Conservation (phyloP, 352 stramenopile genomes). For the Phytophthora sp. region DNA sequence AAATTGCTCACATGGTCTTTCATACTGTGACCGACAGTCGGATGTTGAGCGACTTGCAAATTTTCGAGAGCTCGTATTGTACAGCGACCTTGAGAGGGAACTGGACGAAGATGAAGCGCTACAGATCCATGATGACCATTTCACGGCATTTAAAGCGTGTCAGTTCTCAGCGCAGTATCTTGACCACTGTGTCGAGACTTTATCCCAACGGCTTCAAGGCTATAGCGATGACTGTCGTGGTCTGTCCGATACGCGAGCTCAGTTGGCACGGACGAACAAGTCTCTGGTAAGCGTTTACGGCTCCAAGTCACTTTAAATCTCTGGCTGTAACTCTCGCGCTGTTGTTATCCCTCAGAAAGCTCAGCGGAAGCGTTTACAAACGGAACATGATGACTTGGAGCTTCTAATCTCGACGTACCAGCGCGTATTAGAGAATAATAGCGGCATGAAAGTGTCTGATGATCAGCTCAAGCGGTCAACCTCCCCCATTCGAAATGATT, state of each 20-base stretch:
- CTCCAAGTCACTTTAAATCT: too few relatives aligned
- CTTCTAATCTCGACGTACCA: slow-evolving; percentile 62
- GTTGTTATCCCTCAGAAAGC: too few relatives aligned
- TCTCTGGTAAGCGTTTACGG: slow-evolving; percentile 43
- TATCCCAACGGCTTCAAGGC: slow-evolving; percentile 42
- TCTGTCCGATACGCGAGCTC: slow-evolving; percentile 17
- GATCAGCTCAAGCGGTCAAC: slow-evolving; percentile 2
- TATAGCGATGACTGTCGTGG: slow-evolving; percentile 48
- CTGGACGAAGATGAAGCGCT: slow-evolving; percentile 57
- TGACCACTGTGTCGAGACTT: slow-evolving; percentile 55
- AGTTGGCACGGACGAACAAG: slow-evolving; percentile 34
- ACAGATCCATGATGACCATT: slow-evolving; percentile 53
- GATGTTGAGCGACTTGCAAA: slow-evolving; percentile 58
- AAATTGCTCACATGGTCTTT: slow-evolving; percentile 1
- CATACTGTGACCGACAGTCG: slow-evolving; percentile 23
- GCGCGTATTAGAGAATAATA: slow-evolving; percentile 47
- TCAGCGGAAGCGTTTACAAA: slow-evolving; percentile 49
- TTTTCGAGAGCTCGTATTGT: slow-evolving; percentile 63
- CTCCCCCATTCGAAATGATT: slow-evolving; percentile 6
- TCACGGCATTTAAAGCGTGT: slow-evolving; percentile 55
- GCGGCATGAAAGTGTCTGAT: neutral
- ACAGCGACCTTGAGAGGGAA: slow-evolving; percentile 58
- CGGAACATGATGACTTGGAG: slow-evolving; percentile 60
- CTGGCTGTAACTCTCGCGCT: too few relatives aligned
- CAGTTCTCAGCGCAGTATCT: slow-evolving; percentile 80